Base-by-base conservation (phyloP, 1,284 basidiomycete species). In the Cryptococcus neoformans region DNA sequence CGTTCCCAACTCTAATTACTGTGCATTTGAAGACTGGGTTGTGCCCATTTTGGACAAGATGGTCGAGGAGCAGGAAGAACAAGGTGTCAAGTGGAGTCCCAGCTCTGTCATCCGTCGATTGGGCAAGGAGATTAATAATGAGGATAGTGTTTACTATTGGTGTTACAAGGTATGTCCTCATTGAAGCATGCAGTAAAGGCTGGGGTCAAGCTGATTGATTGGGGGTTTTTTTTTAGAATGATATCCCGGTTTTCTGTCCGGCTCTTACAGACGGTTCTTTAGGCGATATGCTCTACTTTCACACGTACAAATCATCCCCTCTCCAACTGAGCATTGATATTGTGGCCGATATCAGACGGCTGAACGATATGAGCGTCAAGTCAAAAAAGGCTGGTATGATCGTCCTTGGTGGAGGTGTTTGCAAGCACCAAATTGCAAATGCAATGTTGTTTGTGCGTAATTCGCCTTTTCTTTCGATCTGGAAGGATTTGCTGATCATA, bases 231-330 rank as follows among this genome's bases (percentile, higher is more conserved):
- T 10, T 56, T 46, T 77, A 97, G 93, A 98, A 99, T 78, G 82
- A 95, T 66, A 98, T 99, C 55, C 96, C 96, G 4, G 92, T 99
- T 52, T 99, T 98, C 79, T 99, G 96, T 73, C 96, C 96, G 12
- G 96, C 96, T 0, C 80, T 99, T 45, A 99, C 96, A 9, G 96
- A 99, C 70, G 96, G 96, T 12, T 98, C 94, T 0, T 82, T 99
- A 52, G 96, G 95, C 51, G 96, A 99, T 76, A 98, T 99, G 94
- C 88, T 99, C 54, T 99, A 98, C 79, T 99, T 99, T 76, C 96
- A 99, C 79, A 92, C 92, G 5, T 97, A 94, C 82, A 87, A 88
- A 59, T 87, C 87, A 59, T 79, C 79, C 53, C 74, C 73, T 5
- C 91, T 92, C 0, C 92, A 91, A 17, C 83, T 99, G 49, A 81